Conservation (phyloP, 1,284 basidiomycete species). For the Ustilago crameri region DNA sequence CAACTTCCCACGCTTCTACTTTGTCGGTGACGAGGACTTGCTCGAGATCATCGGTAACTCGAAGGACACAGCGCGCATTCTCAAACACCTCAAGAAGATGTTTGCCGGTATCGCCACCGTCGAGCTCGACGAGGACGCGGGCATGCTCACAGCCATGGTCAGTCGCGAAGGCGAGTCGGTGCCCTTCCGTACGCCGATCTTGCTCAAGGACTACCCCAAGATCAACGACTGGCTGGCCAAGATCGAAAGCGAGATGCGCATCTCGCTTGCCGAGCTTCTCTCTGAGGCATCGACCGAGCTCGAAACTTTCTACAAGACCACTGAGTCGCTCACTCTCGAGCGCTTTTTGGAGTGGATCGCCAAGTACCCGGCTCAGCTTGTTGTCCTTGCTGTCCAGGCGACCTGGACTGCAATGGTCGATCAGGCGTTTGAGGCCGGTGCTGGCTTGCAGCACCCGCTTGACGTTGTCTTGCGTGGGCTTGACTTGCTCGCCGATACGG, state of each 20-base stretch:
- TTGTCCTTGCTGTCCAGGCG: constrained; percentile 91
- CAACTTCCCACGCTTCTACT: constrained; percentile 96
- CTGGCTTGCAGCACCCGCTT: constrained; percentile 76
- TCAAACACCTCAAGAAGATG: constrained; percentile 99
- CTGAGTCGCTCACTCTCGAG: constrained; percentile 71
- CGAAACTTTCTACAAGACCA: constrained; percentile 80
- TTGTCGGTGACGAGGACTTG: constrained; percentile 98
- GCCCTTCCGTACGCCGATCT: constrained; percentile 81
- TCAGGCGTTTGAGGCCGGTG: constrained; percentile 74
- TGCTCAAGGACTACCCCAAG: constrained; percentile 91
- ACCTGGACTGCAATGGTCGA: constrained; percentile 93
- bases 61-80: constrained; percentile 95
- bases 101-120: constrained; percentile 96
- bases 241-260: constrained; percentile 92
- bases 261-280: constrained; percentile 86
- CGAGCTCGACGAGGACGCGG: constrained; percentile 77
- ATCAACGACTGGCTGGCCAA: constrained; percentile 98
- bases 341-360: constrained; percentile 89
- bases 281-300: constrained; percentile 82
- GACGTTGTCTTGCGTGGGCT: constrained; percentile 83
- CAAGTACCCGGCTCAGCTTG: constrained; percentile 92
- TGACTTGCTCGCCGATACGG: constrained; percentile 93
- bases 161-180: constrained; percentile 90
- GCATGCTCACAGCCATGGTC: constrained; percentile 51
- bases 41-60: constrained; percentile 99